A percentile compares a stretch with the other conserved stretches of the same genome.
Evolutionary conservation across 1,284 basidiomycete genomes (phyloP).

Genomic region (Trichosporon ovoides): DNA sequence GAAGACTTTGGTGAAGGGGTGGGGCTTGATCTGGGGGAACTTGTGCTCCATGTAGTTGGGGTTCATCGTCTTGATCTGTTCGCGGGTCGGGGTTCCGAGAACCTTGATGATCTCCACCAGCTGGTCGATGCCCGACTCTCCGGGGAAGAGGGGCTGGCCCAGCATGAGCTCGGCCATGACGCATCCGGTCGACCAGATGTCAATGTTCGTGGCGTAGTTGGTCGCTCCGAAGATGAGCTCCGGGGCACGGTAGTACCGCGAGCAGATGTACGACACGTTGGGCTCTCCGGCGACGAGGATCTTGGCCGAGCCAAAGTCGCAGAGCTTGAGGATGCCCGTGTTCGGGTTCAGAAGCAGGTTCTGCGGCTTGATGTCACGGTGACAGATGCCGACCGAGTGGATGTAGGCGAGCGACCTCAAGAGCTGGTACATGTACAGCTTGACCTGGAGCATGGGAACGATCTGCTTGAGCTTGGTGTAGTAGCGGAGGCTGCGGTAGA

Average conservation of each 20-base stretch:
- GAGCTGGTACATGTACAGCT: slow-evolving; percentile 64
- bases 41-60: slow-evolving; percentile 99
- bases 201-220: slow-evolving; percentile 99
- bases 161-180: slow-evolving; percentile 99
- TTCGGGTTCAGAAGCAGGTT: slow-evolving; percentile 94
- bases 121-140: slow-evolving; percentile 99
- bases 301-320: slow-evolving; percentile 98
- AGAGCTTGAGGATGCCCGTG: slow-evolving; percentile 93
- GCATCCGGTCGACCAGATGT: slow-evolving; percentile 99
- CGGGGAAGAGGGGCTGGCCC: slow-evolving; percentile 96
- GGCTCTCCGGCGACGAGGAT: slow-evolving; percentile 96
- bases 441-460: slow-evolving; percentile 99
- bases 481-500: slow-evolving; percentile 96
- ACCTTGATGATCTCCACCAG: slow-evolving; percentile 99
- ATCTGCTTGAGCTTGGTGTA: slow-evolving; percentile 99
- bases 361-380: slow-evolving; percentile 99
- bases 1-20: slow-evolving; percentile 97
- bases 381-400: slow-evolving; percentile 61
- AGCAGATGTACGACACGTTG: slow-evolving; percentile 99
- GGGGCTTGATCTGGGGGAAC: slow-evolving; percentile 98
- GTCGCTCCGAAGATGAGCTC: slow-evolving; percentile 99
- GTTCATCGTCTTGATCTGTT: slow-evolving; percentile 99
- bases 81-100: slow-evolving; percentile 92
- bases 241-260: slow-evolving; percentile 97
- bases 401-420: slow-evolving; percentile 55